These are phyloP conservation scores for Pichia sp. DNA, from an alignment of 1,139 yeast species.

Conservation along the genomic window DNA sequence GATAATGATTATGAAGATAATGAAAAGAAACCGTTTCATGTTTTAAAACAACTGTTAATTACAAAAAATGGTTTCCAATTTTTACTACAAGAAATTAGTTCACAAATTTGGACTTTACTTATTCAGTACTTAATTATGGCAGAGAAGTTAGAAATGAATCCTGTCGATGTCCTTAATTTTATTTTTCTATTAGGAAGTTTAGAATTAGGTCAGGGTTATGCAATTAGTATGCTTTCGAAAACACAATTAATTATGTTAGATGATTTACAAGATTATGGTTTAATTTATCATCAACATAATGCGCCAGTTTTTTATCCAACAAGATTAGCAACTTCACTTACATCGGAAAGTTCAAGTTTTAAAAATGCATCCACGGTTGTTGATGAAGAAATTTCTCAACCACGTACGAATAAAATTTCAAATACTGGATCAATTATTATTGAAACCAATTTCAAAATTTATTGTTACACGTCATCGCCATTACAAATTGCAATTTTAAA, in stretches of 20 bases:
- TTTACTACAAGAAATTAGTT: constrained; percentile 81
- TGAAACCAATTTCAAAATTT: constrained; percentile 89
- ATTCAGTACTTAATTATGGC: constrained; percentile 83
- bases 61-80: constrained; percentile 94
- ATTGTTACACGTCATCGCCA: constrained; percentile 93
- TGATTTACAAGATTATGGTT: constrained; percentile 86
- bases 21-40: constrained; percentile 13
- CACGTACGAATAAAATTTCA: constrained; percentile 14
- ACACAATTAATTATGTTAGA: constrained; percentile 85
- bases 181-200: constrained; percentile 89
- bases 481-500: constrained; percentile 89
- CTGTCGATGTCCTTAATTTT: constrained; percentile 91
- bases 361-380: constrained; percentile 67
- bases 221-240: constrained; percentile 60
- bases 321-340: constrained; percentile 79
- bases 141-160: constrained; percentile 83
- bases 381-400: constrained; percentile 45
- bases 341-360: constrained; percentile 71
- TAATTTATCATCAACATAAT: constrained; percentile 52
- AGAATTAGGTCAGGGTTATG: constrained; percentile 83
- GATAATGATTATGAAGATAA: constrained; percentile 17
- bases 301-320: constrained; percentile 67
- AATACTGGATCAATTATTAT: constrained; percentile 67
- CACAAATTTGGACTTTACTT: constrained; percentile 90
- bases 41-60: constrained; percentile 50